These are phyloP conservation scores for Globisporangium abappressorium DNA, from an alignment of 352 stramenopile species.

Conservation along the genomic window DNA sequence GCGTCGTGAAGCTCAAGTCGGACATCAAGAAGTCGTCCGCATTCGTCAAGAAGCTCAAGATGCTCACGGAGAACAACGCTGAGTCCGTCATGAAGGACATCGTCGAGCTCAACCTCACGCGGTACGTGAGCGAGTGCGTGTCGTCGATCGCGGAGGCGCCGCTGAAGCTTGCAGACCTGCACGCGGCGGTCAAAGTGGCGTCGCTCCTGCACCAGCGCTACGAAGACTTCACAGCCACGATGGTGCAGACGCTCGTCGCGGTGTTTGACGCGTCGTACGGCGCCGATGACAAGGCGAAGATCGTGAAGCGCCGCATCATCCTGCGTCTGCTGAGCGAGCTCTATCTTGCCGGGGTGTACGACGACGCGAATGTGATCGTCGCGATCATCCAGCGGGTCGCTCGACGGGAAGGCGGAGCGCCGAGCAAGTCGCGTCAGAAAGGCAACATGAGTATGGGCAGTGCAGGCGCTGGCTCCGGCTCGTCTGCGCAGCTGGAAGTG, in stretches of 20 bases:
- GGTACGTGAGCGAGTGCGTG: slow-evolving; percentile 95
- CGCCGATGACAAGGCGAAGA: slow-evolving; percentile 70
- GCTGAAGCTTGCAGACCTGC: slow-evolving; percentile 86
- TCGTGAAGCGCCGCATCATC: slow-evolving; percentile 68
- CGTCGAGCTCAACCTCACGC: slow-evolving; percentile 90
- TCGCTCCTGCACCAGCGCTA: slow-evolving; percentile 92
- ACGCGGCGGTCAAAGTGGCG: slow-evolving; percentile 80
- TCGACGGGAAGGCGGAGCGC: slow-evolving; percentile 49
- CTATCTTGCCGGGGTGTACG: slow-evolving; percentile 72
- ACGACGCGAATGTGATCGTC: slow-evolving; percentile 71
- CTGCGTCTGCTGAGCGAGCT: slow-evolving; percentile 84
- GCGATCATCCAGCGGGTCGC: slow-evolving; percentile 80
- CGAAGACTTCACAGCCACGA: slow-evolving; percentile 73
- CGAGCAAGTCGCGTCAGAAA: slow-evolving; percentile 30
- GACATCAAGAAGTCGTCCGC: slow-evolving; percentile 98
- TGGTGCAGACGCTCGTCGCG: slow-evolving; percentile 53
- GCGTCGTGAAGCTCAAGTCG: slow-evolving; percentile 93
- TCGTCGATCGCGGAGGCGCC: slow-evolving; percentile 82
- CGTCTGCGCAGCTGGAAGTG: slow-evolving; percentile 80
- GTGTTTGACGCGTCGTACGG: slow-evolving; percentile 57
- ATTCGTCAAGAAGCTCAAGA: slow-evolving; percentile 96
- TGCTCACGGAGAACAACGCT: slow-evolving; percentile 68
- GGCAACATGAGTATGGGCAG: slow-evolving; percentile 33
- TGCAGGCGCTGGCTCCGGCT: slow-evolving; percentile 3
- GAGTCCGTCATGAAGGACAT: slow-evolving; percentile 84